phyloP scores from a whole-genome alignment of 176 grass and related monocot species.

The Carex pumila region DNA sequence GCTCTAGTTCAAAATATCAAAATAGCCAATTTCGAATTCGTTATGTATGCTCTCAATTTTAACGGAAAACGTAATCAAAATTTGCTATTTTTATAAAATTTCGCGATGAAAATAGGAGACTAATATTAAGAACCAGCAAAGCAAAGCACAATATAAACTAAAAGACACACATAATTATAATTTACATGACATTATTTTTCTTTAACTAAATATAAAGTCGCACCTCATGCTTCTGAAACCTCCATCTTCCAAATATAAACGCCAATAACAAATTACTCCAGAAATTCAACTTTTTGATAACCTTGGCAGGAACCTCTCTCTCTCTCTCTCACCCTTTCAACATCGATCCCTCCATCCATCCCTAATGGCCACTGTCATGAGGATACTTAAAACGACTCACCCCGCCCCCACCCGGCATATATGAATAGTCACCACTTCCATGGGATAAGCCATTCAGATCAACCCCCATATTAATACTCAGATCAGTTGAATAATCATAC shows the following conservation, averaged over 20 bases:
- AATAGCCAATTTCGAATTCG: background rate
- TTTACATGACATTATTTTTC: slow-evolving; percentile 24
- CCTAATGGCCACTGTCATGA: slow-evolving; percentile 35
- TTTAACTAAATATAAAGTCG: slow-evolving; percentile 21
- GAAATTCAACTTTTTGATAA: background rate
- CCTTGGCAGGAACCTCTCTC: background rate
- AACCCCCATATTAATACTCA: slow-evolving; percentile 34
- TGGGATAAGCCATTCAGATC: slow-evolving; percentile 34
- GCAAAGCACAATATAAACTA: slow-evolving; percentile 12
- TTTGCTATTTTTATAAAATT: background rate
- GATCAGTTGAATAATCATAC: slow-evolving; percentile 37
- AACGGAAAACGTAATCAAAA: background rate
- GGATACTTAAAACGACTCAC: slow-evolving; percentile 50
- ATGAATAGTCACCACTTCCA: slow-evolving; percentile 32
- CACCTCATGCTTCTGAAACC: slow-evolving; percentile 2
- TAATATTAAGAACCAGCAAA: slow-evolving; percentile 2
- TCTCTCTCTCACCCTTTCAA: background rate
- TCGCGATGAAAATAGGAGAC: background rate
- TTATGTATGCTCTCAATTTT: background rate
- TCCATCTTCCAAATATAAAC: slow-evolving; percentile 10
- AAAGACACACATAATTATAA: slow-evolving; percentile 14
- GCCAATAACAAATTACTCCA: background rate
- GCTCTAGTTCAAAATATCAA: background rate
- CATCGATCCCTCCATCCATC: background rate
- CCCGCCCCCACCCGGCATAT: slow-evolving; percentile 31